phyloP scores from a whole-genome alignment of 2,329 filamentous ascomycete genomes.

The Ambrosiella xylebori region DNA sequence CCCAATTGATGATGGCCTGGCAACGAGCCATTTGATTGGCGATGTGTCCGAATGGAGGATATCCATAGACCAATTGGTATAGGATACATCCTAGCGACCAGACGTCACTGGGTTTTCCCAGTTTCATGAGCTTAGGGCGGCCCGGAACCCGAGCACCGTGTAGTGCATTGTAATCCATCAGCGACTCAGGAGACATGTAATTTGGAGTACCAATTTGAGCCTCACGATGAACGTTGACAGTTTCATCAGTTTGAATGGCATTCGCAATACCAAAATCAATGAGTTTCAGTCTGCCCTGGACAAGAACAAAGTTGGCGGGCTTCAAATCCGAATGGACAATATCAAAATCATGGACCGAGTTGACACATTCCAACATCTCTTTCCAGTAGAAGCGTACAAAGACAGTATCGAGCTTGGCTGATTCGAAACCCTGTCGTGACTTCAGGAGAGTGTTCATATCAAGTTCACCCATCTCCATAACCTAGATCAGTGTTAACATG shows the following conservation, averaged over 20 bases:
- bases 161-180: conserved; percentile 67
- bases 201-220: conserved; percentile 91
- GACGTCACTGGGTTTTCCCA: conserved; percentile 89
- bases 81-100: conserved; percentile 95
- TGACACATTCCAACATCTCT: conserved; percentile 94
- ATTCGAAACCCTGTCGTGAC: conserved; percentile 51
- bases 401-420: conserved; percentile 63
- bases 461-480: conserved; percentile 95
- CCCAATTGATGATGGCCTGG: conserved; percentile 68
- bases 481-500: conserved; percentile 26
- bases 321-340: conserved; percentile 96
- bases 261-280: conserved; percentile 99
- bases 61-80: conserved; percentile 96
- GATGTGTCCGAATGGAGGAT: conserved; percentile 88
- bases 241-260: conserved; percentile 87
- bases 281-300: conserved; percentile 77
- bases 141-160: conserved; percentile 27
- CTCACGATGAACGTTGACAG: conserved; percentile 92
- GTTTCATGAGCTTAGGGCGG: conserved; percentile 66
- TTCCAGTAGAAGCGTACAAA: conserved; percentile 99
- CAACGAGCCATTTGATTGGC: conserved; percentile 72
- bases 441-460: conserved; percentile 78
- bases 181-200: conserved; percentile 93
- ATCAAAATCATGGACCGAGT: conserved; percentile 72
- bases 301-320: conserved; percentile 89